Base-by-base conservation (phyloP, 2,329 filamentous ascomycete genomes). In the Colletotrichum lini region DNA sequence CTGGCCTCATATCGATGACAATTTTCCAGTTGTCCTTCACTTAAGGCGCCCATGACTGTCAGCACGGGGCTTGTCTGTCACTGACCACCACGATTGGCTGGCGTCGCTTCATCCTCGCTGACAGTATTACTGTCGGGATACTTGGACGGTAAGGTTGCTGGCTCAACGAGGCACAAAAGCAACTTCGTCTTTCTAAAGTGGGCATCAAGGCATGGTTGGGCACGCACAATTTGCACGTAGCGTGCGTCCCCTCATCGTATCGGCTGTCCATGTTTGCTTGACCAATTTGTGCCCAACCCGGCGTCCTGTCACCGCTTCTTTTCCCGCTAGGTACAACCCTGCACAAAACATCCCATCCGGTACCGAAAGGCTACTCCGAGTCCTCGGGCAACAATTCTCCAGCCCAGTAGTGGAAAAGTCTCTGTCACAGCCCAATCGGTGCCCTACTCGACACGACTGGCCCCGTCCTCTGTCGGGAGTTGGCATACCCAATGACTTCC, bases 251-350 rank as follows among this genome's bases (percentile, higher is more conserved):
- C 52, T 42, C 71, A 62, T 73, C 60, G 59, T 71, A 70, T 74
- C 71, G 72, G 49, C 69, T 30, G 50, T 66, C 38, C 45, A 47
- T 62, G 56, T 71, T 72, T 72, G 53, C 67, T 69, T 72, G 69
- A 69, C 69, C 47, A 67, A 64, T 74, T 74, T 58, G 68, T 74
- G 73, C 73, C 73, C 72, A 73, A 73, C 71, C 71, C 73, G 54
- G 61, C 65, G 40, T 73, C 54, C 62, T 73, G 73, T 74, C 73
- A 80, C 79, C 79, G 79, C 79, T 80, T 74, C 75, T 79, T 76
- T 65, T 73, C 70, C 73, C 78, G 74, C 79, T 75, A 74, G 79
- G 79, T 76, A 77, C 76, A 79, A 74, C 79, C 79, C 79, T 80
- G 79, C 76, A 78, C 74, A 67, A 63, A 67, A 69, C 74, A 70